A percentile compares a stretch with the other conserved stretches of the same genome.
phyloP scores from a whole-genome alignment of 139 green algal genomes.

The Chloropicon primus region DNA sequence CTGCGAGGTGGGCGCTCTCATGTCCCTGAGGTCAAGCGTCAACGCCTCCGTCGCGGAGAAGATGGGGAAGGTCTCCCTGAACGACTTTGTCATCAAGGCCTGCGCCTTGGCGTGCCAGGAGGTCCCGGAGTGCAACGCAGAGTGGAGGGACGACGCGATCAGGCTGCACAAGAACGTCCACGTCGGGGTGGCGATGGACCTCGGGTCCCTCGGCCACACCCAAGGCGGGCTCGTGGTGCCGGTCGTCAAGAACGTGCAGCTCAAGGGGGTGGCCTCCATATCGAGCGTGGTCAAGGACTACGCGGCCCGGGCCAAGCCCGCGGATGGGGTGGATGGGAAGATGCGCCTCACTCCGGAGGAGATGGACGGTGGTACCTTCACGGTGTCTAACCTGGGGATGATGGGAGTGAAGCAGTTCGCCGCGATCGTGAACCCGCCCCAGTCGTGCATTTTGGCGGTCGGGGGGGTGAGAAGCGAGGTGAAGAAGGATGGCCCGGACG shows the following conservation, averaged over 20 bases:
- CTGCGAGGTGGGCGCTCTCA: constrained; percentile 43
- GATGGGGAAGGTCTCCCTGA: constrained; percentile 76
- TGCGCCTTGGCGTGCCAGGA: constrained; percentile 60
- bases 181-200: constrained; percentile 65
- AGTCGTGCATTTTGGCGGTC: constrained; percentile 49
- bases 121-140: constrained; percentile 69
- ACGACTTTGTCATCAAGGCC: constrained; percentile 86
- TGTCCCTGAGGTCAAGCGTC: constrained; percentile 21
- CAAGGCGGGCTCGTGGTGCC: constrained; percentile 82
- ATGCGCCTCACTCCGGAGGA: constrained; percentile 36
- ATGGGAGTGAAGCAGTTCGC: constrained; percentile 81
- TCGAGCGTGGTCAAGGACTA: constrained; percentile 49
- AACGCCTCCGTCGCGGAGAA: constrained; percentile 18
- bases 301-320: constrained; percentile 38
- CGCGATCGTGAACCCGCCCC: constrained; percentile 91
- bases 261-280: constrained; percentile 37
- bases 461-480: constrained; percentile 31
- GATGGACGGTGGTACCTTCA: constrained; percentile 59
- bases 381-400: constrained; percentile 77
- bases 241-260: constrained; percentile 44
- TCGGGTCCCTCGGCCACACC: constrained; percentile 28
- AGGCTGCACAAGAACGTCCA: constrained; percentile 73
- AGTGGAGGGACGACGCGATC: constrained; percentile 69
- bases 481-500: constrained; percentile 18
- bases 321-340: constrained; percentile 18